Evolutionary conservation across 192 early-diverging fungal genomes (phyloP).

Genomic region (Dissophora ornata): DNA sequence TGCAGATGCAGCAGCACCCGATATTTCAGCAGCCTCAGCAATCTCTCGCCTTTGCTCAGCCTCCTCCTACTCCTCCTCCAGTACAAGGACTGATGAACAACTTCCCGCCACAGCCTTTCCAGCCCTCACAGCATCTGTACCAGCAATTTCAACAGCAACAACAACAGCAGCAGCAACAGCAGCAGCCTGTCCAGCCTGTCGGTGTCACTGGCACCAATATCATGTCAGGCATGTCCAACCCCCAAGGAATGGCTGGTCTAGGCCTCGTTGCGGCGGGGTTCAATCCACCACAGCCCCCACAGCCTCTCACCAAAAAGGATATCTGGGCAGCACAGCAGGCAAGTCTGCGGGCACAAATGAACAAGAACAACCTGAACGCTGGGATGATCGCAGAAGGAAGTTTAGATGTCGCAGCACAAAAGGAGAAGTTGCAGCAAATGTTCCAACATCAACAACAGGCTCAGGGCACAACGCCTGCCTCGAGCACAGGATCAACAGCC

Average conservation of each 20-base stretch:
- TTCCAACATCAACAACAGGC: constrained; percentile 5
- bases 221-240: not conserved
- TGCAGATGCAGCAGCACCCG: constrained; percentile 11
- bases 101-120: not conserved
- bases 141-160: not conserved
- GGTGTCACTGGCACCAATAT: not conserved
- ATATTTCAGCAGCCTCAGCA: constrained; percentile 20
- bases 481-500: not conserved
- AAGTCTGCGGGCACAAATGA: constrained; percentile 10
- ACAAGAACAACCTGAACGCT: constrained; percentile 23
- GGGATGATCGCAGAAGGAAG: constrained; percentile 8
- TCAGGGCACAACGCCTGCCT: not conserved
- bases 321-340: constrained; percentile 25
- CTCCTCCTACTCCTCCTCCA: no score
- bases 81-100: not conserved
- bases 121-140: not conserved
- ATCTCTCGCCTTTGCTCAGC: constrained; percentile 3
- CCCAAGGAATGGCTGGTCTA: not conserved
- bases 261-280: not conserved
- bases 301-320: constrained; percentile 6
- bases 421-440: constrained; percentile 19
- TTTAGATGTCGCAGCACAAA: not conserved
- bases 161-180: constrained; percentile 2
- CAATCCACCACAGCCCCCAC: constrained; percentile 5
- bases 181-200: not conserved